phyloP scores from a whole-genome alignment of 495 filamentous ascomycete species.

The Aspergillus coremiiformis region DNA sequence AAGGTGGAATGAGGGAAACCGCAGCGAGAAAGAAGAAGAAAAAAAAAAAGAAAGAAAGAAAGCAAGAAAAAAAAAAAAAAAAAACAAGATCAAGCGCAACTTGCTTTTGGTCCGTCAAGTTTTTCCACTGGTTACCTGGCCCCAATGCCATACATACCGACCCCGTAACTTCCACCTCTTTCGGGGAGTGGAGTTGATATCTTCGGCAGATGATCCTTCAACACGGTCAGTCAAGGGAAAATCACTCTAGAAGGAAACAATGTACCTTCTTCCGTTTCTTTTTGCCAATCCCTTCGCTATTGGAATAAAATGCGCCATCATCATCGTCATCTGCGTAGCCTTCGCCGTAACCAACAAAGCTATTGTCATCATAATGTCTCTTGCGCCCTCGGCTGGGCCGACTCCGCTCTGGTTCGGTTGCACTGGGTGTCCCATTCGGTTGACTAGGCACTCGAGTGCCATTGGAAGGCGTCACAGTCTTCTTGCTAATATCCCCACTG shows the following conservation, averaged over 20 bases:
- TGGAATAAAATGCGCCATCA: constrained; percentile 42
- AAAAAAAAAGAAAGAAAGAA: constrained; percentile 5
- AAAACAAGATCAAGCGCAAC: constrained; percentile 5
- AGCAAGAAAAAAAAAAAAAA: constrained; percentile 3
- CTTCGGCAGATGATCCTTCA: constrained; percentile 40
- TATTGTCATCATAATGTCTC: constrained; percentile 59
- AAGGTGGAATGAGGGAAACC: neutral
- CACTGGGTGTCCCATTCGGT: constrained; percentile 25
- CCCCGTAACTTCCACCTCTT: constrained; percentile 39
- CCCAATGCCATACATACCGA: constrained; percentile 44
- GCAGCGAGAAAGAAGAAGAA: constrained; percentile 6
- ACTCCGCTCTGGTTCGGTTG: constrained; percentile 35
- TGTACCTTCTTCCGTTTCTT: constrained; percentile 49
- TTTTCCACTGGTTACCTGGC: constrained; percentile 29
- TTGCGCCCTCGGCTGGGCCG: constrained; percentile 57
- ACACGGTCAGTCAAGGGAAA: neutral
- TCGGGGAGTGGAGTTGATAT: constrained; percentile 39
- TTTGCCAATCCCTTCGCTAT: constrained; percentile 39
- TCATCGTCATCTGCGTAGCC: constrained; percentile 55
- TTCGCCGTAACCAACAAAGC: constrained; percentile 64
- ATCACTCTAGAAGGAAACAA: neutral
- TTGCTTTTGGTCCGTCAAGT: constrained; percentile 15
- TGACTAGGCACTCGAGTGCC: constrained; percentile 23
- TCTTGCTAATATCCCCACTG: constrained; percentile 28
- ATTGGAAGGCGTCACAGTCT: constrained; percentile 27